Evolutionary conservation across 2,329 filamentous ascomycete genomes (phyloP), one percentile per base, ranked within the genome.

Genomic region (Sporothrix euskadiensis): DNA sequence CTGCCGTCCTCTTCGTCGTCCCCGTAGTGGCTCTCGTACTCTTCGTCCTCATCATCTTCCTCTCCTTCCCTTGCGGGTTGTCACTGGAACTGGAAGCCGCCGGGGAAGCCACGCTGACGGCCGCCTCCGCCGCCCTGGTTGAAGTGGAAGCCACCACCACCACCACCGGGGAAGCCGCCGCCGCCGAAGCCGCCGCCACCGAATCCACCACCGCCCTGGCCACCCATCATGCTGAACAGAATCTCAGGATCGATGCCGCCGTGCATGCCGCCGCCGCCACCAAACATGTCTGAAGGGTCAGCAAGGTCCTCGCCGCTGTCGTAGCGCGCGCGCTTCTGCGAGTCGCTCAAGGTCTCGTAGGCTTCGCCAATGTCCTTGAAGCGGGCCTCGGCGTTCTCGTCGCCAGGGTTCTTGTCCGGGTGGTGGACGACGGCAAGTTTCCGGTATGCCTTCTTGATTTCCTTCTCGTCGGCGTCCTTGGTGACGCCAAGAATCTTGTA

Each of bases 281-380:
- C 87, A 78, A 95, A 96, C 89, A 95, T 94, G 79, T 98, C 94
- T 70, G 90, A 88, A 3, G 93, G 92, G 80, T 98, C 95, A 73
- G 96, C 87, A 41, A 98, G 88, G 81, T 99, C 95, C 74, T 96
- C 93, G 52, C 96, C 96, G 77, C 91, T 96, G 80, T 99, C 95
- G 80, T 97, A 99, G 71, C 92, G 87, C 76, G 92, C 92, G 77
- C 93, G 91, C 85, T 97, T 98, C 91, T 97, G 91, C 84, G 94
- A 86, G 83, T 99, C 96, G 80, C 93, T 97, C 83, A 99, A 85
- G 69, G 92, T 97, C 84, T 99, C 96, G 81, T 99, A 97, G 56
- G 95, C 95, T 85, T 99, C 96, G 79, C 94, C 93, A 81, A 98
- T 92, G 81, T 99, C 96, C 88, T 99, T 98, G 88, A 99, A 99